Evolutionary conservation across 441 rosid species (phyloP), one percentile per base, ranked within the genome.

Genomic region (Caryocar brasiliense): DNA sequence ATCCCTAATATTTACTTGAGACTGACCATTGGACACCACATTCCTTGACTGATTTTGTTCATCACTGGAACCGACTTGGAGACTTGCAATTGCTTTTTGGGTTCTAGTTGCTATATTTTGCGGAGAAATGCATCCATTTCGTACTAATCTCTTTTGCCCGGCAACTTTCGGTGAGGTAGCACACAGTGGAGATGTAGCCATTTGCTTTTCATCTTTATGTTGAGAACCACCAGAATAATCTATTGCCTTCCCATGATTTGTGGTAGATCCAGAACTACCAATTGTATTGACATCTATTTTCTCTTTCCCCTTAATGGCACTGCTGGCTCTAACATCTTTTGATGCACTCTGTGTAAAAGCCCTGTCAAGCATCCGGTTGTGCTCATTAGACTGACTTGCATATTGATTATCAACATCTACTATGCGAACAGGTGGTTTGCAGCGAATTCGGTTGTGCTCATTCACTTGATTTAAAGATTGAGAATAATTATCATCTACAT

Each of bases 71-170:
- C 33, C 57, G 50, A 53, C 62, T 33, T 11, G 30, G 29, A 11
- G 18, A 48, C 41, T 42, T 54, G 67, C 75, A 42, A 64, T 74
- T 52, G 53, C 40, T 64, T 70, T 69, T 44, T 68, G 71, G 42
- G 72, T 68, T 70, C 58, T 82, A 35, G 65, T 59, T 45, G 80
- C 80, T 59, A 82, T 84, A 56, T 59, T 81, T 43, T 66, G 62
- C 1, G 92, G 95, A 64, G 95, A 84, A 28, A 90, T 90, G 67
- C 86, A 86, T 29, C 98, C 95, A 62, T 84, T 68, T 60, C 87
- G 66, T 15, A 86, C 98, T 74, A 90, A 72, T 65, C 86, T 73
- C 62, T 68, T 86, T 38, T 52, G 66, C 48, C 74, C 78, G 40
- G 42, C 22, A 11, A 51, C 58, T 72, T 68, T 76, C 18, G 78